Conservation (phyloP, 495 filamentous ascomycete species). For the Hypomontagnella monticulosa region DNA sequence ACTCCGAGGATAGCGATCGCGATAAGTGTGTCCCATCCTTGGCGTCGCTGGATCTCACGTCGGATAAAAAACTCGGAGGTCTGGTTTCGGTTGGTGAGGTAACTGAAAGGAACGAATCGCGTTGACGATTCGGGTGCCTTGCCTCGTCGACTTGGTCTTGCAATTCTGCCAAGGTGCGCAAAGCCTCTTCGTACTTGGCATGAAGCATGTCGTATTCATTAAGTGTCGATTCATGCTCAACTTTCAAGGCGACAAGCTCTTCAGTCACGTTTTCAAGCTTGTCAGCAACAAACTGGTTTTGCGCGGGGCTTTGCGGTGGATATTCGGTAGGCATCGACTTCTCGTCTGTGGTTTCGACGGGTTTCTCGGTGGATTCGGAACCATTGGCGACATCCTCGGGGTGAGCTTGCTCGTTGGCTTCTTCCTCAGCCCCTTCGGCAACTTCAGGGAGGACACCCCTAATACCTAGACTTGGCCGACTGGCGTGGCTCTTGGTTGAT, state of each 20-base stretch:
- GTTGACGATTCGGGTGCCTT: conserved; percentile 66
- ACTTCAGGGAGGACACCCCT: conserved; percentile 64
- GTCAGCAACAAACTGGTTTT: conserved; percentile 86
- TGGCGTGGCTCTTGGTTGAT: conserved; percentile 61
- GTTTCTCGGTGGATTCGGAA: conserved; percentile 15
- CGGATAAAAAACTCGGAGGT: conserved; percentile 93
- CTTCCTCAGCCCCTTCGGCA: conserved; percentile 54
- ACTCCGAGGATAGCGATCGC: conserved; percentile 95
- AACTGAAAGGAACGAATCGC: conserved; percentile 64
- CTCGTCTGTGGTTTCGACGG: conserved; percentile 42
- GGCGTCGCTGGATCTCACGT: conserved; percentile 76
- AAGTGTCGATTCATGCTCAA: conserved; percentile 87
- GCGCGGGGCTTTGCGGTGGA: conserved; percentile 73
- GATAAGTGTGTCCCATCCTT: conserved; percentile 82
- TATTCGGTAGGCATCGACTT: conserved; percentile 45
- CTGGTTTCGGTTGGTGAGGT: conserved; percentile 69
- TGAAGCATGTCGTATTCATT: conserved; percentile 84
- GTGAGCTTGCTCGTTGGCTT: conserved; percentile 47
- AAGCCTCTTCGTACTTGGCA: conserved; percentile 88
- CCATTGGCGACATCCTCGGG: conserved; percentile 2
- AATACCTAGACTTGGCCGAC: conserved; percentile 56
- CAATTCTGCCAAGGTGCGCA: conserved; percentile 80
- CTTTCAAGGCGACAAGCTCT: conserved; percentile 88
- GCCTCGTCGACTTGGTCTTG: conserved; percentile 89
- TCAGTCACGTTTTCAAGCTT: conserved; percentile 93